phyloP scores from a whole-genome alignment of 495 filamentous ascomycete species.

The Penicillium diatomitis region DNA sequence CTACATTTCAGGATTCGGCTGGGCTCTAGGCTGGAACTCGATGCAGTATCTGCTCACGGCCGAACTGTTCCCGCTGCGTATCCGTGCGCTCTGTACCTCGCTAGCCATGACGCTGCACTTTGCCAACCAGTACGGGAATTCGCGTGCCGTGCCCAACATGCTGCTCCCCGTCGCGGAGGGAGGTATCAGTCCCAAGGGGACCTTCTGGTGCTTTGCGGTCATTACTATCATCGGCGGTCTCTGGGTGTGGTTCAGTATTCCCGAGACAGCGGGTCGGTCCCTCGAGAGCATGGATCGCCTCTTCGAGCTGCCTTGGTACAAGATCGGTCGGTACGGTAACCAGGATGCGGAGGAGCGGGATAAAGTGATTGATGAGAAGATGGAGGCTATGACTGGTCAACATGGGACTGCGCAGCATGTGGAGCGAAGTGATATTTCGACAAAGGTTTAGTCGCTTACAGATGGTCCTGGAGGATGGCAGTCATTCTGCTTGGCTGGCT shows the following conservation, averaged over 20 bases:
- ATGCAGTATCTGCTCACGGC: conserved; percentile 71
- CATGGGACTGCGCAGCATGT: conserved; percentile 13
- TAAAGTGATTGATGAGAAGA: conserved; percentile 20
- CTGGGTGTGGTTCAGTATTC: conserved; percentile 50
- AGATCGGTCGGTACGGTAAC: conserved; percentile 53
- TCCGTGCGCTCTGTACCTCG: conserved; percentile 35
- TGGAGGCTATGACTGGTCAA: conserved; percentile 9
- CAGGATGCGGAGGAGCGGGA: conserved; percentile 44
- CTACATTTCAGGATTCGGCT: conserved; percentile 55
- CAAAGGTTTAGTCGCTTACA: background rate
- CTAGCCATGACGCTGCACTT: conserved; percentile 53
- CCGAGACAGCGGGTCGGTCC: conserved; percentile 33
- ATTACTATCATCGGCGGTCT: conserved; percentile 48
- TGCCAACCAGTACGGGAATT: conserved; percentile 64
- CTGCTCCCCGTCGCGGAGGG: conserved; percentile 34
- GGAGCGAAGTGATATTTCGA: conserved; percentile 2
- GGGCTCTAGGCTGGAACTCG: conserved; percentile 67
- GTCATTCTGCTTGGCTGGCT: too few relatives aligned
- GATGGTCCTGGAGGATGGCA: too few relatives aligned
- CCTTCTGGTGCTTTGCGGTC: conserved; percentile 61
- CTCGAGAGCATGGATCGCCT: conserved; percentile 55
- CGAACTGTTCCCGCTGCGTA: conserved; percentile 61
- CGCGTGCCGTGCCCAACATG: conserved; percentile 48
- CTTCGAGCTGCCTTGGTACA: conserved; percentile 58
- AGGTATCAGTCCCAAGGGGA: conserved; percentile 39